Percentiles rank a stretch among this genome's conserved stretches.
Evolutionary conservation across 1,139 yeast species (phyloP).

Genomic region (Saccharomyces uvarum): DNA sequence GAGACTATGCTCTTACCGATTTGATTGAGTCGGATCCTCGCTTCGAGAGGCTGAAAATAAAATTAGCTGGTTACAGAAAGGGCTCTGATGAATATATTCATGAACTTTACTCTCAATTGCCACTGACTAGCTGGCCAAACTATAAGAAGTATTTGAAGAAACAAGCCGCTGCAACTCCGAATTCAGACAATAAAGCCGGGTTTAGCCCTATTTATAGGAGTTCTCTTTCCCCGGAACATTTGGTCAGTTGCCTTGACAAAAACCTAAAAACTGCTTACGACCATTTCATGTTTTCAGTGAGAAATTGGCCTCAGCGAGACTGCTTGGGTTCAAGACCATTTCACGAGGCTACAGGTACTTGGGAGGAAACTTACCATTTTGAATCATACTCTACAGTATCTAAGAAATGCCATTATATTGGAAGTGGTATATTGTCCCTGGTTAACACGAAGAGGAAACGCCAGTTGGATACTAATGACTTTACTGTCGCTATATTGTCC

Average conservation of each 20-base stretch:
- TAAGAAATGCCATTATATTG: slow-evolving; percentile 43
- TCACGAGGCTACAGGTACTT: slow-evolving; percentile 38
- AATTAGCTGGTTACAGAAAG: slow-evolving; percentile 14
- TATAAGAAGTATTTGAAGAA: slow-evolving; percentile 17
- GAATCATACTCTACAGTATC: slow-evolving; percentile 40
- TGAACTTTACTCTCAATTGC: slow-evolving; percentile 19
- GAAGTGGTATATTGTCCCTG: slow-evolving; percentile 57
- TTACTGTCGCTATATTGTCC: slow-evolving; percentile 49
- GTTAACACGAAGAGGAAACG: slow-evolving; percentile 37
- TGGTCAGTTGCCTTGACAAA: slow-evolving; percentile 45
- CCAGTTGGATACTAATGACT: slow-evolving; percentile 33
- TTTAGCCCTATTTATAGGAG: slow-evolving; percentile 51
- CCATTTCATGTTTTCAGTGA: slow-evolving; percentile 40
- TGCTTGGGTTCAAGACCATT: slow-evolving; percentile 48
- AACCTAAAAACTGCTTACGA: slow-evolving; percentile 44
- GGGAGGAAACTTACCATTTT: slow-evolving; percentile 41
- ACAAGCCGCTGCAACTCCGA: slow-evolving; percentile 41
- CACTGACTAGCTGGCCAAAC: slow-evolving; percentile 21
- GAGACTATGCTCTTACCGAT: slow-evolving; percentile 3
- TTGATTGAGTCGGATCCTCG: slow-evolving; percentile 10
- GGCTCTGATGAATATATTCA: slow-evolving; percentile 26
- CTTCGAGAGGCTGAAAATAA: slow-evolving; percentile 14
- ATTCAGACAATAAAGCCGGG: slow-evolving; percentile 39
- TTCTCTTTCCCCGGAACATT: slow-evolving; percentile 33
- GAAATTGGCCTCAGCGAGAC: slow-evolving; percentile 34